Base-by-base conservation (phyloP, 176 grass and related monocot species). In the Oryza longistaminata region DNA sequence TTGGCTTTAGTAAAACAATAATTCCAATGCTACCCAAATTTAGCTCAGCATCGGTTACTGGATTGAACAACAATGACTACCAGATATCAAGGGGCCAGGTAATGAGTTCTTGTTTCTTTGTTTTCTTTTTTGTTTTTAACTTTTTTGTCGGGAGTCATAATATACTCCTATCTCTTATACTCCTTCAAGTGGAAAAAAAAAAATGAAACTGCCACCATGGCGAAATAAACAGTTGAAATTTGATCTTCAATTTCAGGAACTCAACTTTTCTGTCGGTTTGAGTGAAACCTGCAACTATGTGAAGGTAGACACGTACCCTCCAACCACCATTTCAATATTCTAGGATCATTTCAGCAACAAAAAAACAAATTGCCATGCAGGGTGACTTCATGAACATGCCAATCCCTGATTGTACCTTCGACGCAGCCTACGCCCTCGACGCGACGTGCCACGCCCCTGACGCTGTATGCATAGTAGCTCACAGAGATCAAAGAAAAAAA, bases 41-140 rank as follows among this genome's bases (percentile, higher is more conserved):
- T 86, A 97, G 91, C 58, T 91, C 79, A 11, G 48, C 89, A 21
- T 81, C 68, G 13, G 45, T 97, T 75, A 92, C 82, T 29, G 94
- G 91, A 62, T 80, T 93, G 82, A 93, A 92, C 82, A 93, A 92
- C 82, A 97, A 92, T 11, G 89, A 86, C n/a, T 94, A 94, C 68
- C 90, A 94, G 85, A 89, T 94, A 73, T 85, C 90, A 21, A 90
- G 94, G 75, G 91, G 82, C 44, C 83, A 91, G 82, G 94, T 93
- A 50, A 50, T 31, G 29, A 31, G 29, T 31, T 31, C 29, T 31
- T 31, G 29, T 31, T 31, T 31, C 29, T 31, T 31, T 31, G 29
- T 31, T 31, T 31, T 31, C 29, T 31, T 31, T 31, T 31, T 31
- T 31, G 0, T 27, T 31, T 31, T 31, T 3, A 2, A 31, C 29